Conservation (phyloP, 1,284 basidiomycete species). For the Coniophora puteana region DNA sequence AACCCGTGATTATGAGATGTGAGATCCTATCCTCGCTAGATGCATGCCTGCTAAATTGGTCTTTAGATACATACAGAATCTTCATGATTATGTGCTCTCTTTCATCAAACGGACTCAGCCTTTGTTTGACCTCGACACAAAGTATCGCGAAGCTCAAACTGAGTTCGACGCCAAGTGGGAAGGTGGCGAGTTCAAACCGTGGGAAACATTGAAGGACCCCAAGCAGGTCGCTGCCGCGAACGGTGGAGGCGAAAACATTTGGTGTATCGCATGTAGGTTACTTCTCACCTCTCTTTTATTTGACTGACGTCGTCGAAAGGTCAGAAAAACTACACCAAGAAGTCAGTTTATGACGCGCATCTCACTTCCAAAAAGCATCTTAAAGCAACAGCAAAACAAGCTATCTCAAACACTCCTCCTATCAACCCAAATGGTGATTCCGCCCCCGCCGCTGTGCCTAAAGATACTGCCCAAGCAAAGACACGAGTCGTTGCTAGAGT, state of each 20-base stretch:
- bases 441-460: constrained; percentile 17
- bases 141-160: constrained; percentile 59
- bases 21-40: constrained; percentile 27
- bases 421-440: constrained; percentile 60
- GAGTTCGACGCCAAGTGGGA: constrained; percentile 86
- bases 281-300: constrained; percentile 7
- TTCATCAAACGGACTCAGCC: constrained; percentile 90
- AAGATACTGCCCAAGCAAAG: constrained; percentile 42
- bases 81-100: constrained; percentile 83
- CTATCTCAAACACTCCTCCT: constrained; percentile 47
- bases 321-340: constrained; percentile 92
- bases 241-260: constrained; percentile 65
- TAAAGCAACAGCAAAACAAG: constrained; percentile 81
- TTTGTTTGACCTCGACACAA: constrained; percentile 74
- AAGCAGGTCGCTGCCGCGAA: constrained; percentile 39
- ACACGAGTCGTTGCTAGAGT: constrained; percentile 68
- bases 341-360: constrained; percentile 97
- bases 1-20: constrained; percentile 80
- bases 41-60: constrained; percentile 10
- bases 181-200: constrained; percentile 67
- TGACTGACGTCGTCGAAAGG: constrained; percentile 43
- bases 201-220: constrained; percentile 56
- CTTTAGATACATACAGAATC: constrained; percentile 73
- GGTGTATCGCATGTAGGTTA: constrained; percentile 91
- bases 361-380: constrained; percentile 92